Evolutionary conservation across 805 yeast species (phyloP).

Genomic region (Ogataea ramenticola): DNA sequence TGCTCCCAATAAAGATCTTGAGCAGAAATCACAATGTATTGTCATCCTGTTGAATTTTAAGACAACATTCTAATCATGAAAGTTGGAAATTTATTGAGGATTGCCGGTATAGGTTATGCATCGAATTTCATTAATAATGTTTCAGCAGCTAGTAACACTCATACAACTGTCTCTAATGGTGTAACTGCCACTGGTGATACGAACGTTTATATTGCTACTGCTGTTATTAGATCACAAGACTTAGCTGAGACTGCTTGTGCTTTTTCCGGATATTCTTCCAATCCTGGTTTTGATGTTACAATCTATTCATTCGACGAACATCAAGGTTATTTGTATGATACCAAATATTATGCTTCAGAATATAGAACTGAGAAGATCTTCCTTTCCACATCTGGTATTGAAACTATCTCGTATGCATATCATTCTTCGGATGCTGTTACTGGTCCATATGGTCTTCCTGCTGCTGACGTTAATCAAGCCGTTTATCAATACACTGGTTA

Average conservation of each 20-base stretch:
- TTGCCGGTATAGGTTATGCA: too few species aligned
- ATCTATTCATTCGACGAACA: background rate
- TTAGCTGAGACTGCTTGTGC: background rate
- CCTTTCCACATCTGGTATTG: background rate
- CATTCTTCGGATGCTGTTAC: background rate
- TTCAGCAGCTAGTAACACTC: too few species aligned
- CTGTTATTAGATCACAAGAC: background rate
- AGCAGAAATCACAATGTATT: too few species aligned
- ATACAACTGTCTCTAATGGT: too few species aligned
- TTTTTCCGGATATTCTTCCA: background rate
- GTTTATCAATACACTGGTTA: background rate
- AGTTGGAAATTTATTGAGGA: too few species aligned
- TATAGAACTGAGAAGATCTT: background rate
- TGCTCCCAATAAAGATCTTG: too few species aligned
- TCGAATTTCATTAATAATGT: too few species aligned
- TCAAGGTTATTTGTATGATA: background rate
- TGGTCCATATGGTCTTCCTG: background rate
- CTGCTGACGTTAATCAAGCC: background rate
- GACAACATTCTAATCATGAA: too few species aligned
- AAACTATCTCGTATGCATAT: background rate
- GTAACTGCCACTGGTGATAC: too few species aligned
- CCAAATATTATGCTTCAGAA: background rate
- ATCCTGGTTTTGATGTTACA: background rate
- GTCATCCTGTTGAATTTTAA: too few species aligned
- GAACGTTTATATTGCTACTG: too few species aligned